These are phyloP conservation scores for Inga laurina DNA, from an alignment of 306 rosid species.

Conservation along the genomic window DNA sequence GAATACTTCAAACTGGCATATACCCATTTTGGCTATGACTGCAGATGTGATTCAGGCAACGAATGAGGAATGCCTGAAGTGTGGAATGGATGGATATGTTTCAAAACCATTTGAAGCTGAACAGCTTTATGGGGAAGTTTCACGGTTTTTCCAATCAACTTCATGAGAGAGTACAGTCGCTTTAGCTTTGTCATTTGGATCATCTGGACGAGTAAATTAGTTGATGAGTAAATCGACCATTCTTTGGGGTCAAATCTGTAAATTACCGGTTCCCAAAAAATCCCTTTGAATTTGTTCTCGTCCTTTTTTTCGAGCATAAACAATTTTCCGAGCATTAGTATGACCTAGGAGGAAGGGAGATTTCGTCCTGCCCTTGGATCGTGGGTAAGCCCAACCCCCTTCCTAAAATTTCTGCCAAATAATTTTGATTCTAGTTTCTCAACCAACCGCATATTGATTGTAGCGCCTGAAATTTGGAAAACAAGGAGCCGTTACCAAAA, in stretches of 20 bases:
- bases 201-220: constrained; percentile 17
- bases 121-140: constrained; percentile 87
- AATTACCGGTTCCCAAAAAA: constrained; percentile 16
- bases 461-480: too few relatives aligned
- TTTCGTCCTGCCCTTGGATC: too few relatives aligned
- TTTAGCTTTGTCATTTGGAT: background rate
- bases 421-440: too few relatives aligned
- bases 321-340: too few relatives aligned
- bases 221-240: constrained; percentile 39
- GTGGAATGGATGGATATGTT: constrained; percentile 94
- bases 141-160: constrained; percentile 59
- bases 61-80: constrained; percentile 63
- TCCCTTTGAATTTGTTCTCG: background rate
- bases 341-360: too few relatives aligned
- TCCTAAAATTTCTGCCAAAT: too few relatives aligned
- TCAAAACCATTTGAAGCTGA: constrained; percentile 97
- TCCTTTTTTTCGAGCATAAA: too few relatives aligned
- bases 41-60: constrained; percentile 97
- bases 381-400: too few relatives aligned
- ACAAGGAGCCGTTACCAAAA: too few relatives aligned
- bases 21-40: constrained; percentile 95
- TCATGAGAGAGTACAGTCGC: constrained; percentile 39
- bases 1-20: constrained; percentile 48
- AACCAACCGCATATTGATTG: too few relatives aligned
- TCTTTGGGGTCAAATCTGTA: constrained; percentile 36